These are phyloP conservation scores for Prosopis cineraria DNA, from an alignment of 306 rosid genomes.

Conservation along the genomic window DNA sequence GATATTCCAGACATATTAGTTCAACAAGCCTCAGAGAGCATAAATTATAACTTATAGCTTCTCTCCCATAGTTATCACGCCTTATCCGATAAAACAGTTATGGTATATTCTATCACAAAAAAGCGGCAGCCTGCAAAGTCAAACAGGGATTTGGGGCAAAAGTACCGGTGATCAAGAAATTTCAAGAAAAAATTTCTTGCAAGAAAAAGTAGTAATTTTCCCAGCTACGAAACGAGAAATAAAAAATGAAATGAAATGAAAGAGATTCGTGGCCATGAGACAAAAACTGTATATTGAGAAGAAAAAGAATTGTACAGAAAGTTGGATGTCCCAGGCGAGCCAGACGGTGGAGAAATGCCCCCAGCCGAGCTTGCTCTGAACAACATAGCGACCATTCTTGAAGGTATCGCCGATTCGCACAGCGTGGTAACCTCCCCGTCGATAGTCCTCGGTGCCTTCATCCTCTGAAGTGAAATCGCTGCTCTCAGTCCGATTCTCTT, in stretches of 20 bases:
- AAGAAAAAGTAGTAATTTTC: neutral
- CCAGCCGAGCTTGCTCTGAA: slow-evolving; percentile 97
- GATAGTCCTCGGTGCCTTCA: slow-evolving; percentile 93
- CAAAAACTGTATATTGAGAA: slow-evolving; percentile 18
- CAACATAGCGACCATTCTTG: slow-evolving; percentile 70
- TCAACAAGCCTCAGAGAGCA: neutral
- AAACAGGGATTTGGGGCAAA: neutral
- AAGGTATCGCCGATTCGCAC: slow-evolving; percentile 81
- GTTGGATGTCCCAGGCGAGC: slow-evolving; percentile 87
- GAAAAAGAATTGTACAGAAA: slow-evolving; percentile 46
- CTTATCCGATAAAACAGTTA: neutral
- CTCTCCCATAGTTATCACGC: neutral
- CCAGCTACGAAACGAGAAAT: neutral
- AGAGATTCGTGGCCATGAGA: neutral
- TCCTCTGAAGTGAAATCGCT: slow-evolving; percentile 93
- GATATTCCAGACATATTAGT: neutral
- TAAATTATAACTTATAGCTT: neutral
- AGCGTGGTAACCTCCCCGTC: slow-evolving; percentile 94
- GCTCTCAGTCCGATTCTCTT: slow-evolving; percentile 61
- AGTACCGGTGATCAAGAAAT: neutral
- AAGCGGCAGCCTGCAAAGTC: neutral
- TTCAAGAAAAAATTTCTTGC: neutral
- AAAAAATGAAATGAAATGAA: neutral
- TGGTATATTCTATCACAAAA: neutral
- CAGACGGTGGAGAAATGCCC: slow-evolving; percentile 99